Evolutionary conservation across 2,329 filamentous ascomycete species (phyloP).

Genomic region (Ceratocystiopsis brevicomis): DNA sequence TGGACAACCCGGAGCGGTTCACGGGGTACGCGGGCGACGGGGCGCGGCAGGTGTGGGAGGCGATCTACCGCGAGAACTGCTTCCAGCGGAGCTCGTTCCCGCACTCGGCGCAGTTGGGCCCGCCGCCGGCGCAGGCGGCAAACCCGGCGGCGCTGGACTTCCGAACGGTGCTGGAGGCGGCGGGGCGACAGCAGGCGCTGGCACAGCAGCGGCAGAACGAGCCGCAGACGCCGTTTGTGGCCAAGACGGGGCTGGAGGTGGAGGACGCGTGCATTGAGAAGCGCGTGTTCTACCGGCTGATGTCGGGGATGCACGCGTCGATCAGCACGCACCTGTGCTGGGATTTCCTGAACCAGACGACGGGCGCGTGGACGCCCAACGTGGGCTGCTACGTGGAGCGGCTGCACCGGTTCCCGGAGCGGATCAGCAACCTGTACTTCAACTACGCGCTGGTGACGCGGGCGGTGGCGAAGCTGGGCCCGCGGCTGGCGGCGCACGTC

Average conservation of each 20-base stretch:
- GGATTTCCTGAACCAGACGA: constrained; percentile 89
- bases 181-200: constrained; percentile 40
- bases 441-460: constrained; percentile 94
- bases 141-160: constrained; percentile 41
- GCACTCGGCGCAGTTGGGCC: constrained; percentile 31
- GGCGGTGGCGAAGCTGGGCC: constrained; percentile 75
- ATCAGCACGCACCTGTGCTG: constrained; percentile 93
- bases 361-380: constrained; percentile 84
- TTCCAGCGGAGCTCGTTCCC: constrained; percentile 55
- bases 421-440: constrained; percentile 95
- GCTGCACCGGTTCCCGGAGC: constrained; percentile 70
- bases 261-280: constrained; percentile 95
- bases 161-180: constrained; percentile 39
- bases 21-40: constrained; percentile 81
- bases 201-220: constrained; percentile 37
- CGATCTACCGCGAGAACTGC: constrained; percentile 94
- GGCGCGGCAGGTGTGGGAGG: constrained; percentile 82
- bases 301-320: constrained; percentile 95
- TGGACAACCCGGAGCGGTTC: constrained; percentile 87
- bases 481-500: constrained; percentile 60
- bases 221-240: constrained; percentile 38
- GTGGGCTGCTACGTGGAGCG: constrained; percentile 71
- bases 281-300: constrained; percentile 89
- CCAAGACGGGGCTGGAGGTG: constrained; percentile 48
- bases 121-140: constrained; percentile 20